Percentiles rank a stretch among this genome's conserved stretches.
Evolutionary conservation across 495 filamentous ascomycete species (phyloP).

Genomic region (Neurospora sp.): DNA sequence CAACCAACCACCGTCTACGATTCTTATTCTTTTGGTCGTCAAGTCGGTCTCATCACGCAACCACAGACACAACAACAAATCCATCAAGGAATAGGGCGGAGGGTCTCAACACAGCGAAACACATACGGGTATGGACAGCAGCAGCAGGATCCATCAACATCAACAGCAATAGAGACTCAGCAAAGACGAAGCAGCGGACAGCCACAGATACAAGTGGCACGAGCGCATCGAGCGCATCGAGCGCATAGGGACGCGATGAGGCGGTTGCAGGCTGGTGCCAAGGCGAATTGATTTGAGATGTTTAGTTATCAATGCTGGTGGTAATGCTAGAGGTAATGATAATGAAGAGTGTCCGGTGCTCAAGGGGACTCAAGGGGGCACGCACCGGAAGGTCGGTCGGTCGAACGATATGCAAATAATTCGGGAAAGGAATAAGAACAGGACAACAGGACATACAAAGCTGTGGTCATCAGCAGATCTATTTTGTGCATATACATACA

Average conservation of each 20-base stretch:
- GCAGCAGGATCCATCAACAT: neutral
- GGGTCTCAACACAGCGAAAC: neutral
- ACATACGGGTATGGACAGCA: neutral
- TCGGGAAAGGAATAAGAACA: neutral
- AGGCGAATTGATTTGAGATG: slow-evolving; percentile 33
- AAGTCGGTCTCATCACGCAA: neutral
- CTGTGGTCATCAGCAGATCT: neutral
- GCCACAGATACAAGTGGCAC: neutral
- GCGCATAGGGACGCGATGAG: slow-evolving; percentile 73
- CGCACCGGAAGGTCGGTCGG: neutral
- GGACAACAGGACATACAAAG: neutral
- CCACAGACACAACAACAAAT: neutral
- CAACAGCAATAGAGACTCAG: neutral
- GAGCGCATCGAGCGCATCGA: neutral
- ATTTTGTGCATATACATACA: neutral
- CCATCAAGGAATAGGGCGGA: neutral
- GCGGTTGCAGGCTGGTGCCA: slow-evolving; percentile 61
- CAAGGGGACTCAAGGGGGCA: neutral
- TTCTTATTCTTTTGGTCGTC: neutral
- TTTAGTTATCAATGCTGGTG: slow-evolving; percentile 1
- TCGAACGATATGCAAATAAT: neutral
- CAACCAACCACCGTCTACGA: neutral
- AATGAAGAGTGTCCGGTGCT: neutral
- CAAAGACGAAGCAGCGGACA: neutral
- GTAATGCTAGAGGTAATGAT: neutral